Evolutionary conservation across 2,329 filamentous ascomycete genomes (phyloP), one percentile per base, ranked within the genome.

Genomic region (Penicillium sp.): DNA sequence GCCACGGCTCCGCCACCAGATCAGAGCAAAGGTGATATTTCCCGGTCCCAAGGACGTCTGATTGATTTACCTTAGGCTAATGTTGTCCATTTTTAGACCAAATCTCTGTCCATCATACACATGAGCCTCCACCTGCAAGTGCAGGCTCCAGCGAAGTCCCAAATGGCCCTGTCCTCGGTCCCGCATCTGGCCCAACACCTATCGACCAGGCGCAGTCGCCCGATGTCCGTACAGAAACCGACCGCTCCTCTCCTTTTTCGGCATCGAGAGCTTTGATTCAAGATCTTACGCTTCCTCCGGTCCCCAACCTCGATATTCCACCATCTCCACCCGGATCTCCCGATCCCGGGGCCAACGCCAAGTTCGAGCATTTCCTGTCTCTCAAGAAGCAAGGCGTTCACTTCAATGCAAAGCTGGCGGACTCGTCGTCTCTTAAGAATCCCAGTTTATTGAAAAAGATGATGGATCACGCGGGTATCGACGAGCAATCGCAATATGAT

Each of bases 361-460:
- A 82, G 56, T 79, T 84, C 58, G 69, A 72, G 39, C 77, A 77
- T 53, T 85, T 84, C 50, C 71, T 84, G 3, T 73, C 76, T 18
- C 67, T 84, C 28, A 85, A 84, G 62, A 77, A 77, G 56, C 76
- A 81, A 60, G 78, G 78, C 2, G 69, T 80, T 18, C 81, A 85
- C 62, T 85, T 84, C 69, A 84, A 85, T 54, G 72, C 78, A 53
- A 78, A 81, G 44, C 66, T 85, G 11, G 75, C 78, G 42, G 69
- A 67, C 29, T 81, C 79, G 3, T 71, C 77, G 2, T 77, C 78
- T 1, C 69, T 84, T 23, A 76, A 76, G 35, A 83, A 84, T 57
- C 81, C 81, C 7, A 76, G 74, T 46, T 67, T 84, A 40, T 64
- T 81, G 41, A 67, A 68, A 11, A 81, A 77, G 51, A 64, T 84